Base-by-base conservation (phyloP, 2,329 filamentous ascomycete species). In the Herpotrichia juniperi region DNA sequence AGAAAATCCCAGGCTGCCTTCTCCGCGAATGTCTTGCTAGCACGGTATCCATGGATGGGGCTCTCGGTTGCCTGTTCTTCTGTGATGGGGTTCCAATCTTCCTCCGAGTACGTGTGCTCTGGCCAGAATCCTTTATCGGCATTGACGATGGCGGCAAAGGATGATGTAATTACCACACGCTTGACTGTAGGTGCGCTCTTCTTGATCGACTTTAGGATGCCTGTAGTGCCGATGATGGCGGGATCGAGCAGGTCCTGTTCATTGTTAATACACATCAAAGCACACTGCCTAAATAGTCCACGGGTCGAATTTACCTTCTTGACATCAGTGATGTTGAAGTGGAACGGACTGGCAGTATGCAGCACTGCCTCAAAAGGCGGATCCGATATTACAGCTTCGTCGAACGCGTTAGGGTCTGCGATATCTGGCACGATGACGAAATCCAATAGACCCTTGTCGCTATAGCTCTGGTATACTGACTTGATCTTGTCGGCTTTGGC, bases 381-480 rank as follows among this genome's bases (percentile, higher is more conserved):
- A 48, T 83, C 78, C 14, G 83, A 85, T 57, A 83, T 77, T 42
- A 87, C 80, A 14, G 82, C 84, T 69, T 79, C 64, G 56, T 81
- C 79, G 58, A 94, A 96, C 21, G 88, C 89, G 16, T 83, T 83
- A 19, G 85, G 81, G 56, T 85, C 68, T 0, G 87, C 87, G 58
- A 96, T 87, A 59, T 96, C 89, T 43, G 85, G 80, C 11, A 96
- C 88, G 53, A 93, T 82, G 30, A 73, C 80, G 65, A 87, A 89
- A 51, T 81, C 81, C 26, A 89, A 78, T 66, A 83, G 82, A 50
- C 82, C 80, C 50, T 82, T 81, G 1, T 81, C 75, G n/a, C 51
- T 62, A 7, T 76, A 73, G 24, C 67, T 73, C 39, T 80, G 77
- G 63, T 85, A 80, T 17, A 79, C 79, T 17, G 79, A 74, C 52